A percentile compares a stretch with the other conserved stretches of the same genome.
Conservation (phyloP, 2,329 filamentous ascomycete genomes). For the Hymenoscyphus scutula region DNA sequence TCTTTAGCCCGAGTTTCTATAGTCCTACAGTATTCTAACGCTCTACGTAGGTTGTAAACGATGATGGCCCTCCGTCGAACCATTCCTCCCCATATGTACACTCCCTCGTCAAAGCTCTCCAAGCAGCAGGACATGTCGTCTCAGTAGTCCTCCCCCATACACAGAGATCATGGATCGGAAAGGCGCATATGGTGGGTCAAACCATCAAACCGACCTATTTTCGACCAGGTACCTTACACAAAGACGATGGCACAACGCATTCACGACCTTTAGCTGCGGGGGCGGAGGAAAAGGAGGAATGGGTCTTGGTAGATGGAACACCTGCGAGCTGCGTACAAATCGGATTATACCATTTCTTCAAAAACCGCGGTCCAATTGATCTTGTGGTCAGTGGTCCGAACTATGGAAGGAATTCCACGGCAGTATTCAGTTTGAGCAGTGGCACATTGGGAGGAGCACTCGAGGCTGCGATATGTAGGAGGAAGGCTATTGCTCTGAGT, state of each 20-base stretch:
- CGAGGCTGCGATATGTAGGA: constrained; percentile 70
- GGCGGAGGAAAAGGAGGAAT: constrained; percentile 63
- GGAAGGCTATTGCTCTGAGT: constrained; percentile 74
- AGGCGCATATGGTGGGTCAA: constrained; percentile 93
- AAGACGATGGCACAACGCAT: constrained; percentile 67
- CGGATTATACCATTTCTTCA: constrained; percentile 76
- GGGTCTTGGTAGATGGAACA: constrained; percentile 78
- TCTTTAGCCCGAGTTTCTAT: constrained; percentile 9
- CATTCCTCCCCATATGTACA: constrained; percentile 80
- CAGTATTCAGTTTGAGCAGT: constrained; percentile 73
- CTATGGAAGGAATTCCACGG: constrained; percentile 79
- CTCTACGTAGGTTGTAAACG: constrained; percentile 59
- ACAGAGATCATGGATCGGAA: constrained; percentile 97
- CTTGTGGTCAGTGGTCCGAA: constrained; percentile 79
- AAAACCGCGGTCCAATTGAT: constrained; percentile 68
- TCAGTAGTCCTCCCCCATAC: constrained; percentile 88
- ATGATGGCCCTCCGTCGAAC: constrained; percentile 76
- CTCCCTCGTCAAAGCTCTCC: constrained; percentile 67
- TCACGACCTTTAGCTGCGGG: constrained; percentile 50
- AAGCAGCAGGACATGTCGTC: constrained; percentile 76
- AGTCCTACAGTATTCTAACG: background rate
- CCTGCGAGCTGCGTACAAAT: constrained; percentile 81
- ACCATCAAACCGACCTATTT: constrained; percentile 84
- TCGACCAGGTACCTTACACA: constrained; percentile 59
- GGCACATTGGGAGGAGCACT: constrained; percentile 76